These are phyloP conservation scores for Pleurotus tuoliensis DNA, from an alignment of 768 basidiomycete species.

Conservation along the genomic window DNA sequence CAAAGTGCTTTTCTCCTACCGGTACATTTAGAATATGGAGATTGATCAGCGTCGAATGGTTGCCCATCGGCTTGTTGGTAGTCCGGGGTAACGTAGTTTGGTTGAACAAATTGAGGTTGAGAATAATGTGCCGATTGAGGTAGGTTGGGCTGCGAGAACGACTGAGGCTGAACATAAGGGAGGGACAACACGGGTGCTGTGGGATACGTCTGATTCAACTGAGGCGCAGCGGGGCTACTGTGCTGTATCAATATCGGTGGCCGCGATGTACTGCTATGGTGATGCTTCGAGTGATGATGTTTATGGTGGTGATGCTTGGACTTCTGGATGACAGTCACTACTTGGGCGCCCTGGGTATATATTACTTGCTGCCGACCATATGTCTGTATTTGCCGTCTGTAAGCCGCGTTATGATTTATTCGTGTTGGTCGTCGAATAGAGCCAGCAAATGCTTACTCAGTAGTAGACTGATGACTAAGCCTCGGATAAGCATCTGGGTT, in stretches of 20 bases:
- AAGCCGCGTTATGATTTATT: no score
- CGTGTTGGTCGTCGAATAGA: no score
- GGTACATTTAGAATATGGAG: constrained; percentile 77
- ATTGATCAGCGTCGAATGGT: constrained; percentile 16
- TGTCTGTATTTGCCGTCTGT: not conserved
- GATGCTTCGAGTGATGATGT: constrained; percentile 5
- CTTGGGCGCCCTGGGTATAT: not conserved
- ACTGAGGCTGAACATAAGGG: not conserved
- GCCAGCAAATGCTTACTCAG: no score
- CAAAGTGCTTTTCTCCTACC: constrained; percentile 79
- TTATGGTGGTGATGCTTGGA: not conserved
- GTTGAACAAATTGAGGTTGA: not conserved
- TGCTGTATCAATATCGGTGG: not conserved
- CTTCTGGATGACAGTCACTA: not conserved
- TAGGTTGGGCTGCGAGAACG: not conserved
- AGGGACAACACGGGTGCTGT: not conserved
- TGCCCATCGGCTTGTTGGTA: constrained; percentile 4
- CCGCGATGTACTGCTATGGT: not conserved
- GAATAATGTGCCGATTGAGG: not conserved
- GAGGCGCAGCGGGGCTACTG: constrained; percentile 1
- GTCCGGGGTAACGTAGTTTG: not conserved
- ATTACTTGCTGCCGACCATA: not conserved
- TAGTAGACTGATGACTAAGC: no score
- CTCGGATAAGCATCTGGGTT: no score
- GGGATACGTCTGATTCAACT: not conserved